Evolutionary conservation across 2,329 filamentous ascomycete genomes (phyloP).

Genomic region (Teratosphaeria viscida): DNA sequence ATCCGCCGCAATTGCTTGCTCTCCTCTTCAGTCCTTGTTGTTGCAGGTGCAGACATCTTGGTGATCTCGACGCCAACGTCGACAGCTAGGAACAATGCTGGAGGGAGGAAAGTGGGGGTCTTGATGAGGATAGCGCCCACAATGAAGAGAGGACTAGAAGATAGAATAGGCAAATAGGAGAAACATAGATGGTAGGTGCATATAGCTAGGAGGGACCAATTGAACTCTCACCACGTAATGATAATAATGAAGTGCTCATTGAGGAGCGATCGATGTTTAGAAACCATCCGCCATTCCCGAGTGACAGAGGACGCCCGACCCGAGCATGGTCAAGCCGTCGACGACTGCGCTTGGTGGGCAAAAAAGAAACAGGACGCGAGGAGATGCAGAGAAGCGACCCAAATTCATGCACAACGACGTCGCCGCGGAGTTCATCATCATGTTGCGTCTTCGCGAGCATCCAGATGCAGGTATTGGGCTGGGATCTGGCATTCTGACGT

Average conservation of each 20-base stretch:
- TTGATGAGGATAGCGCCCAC: not conserved
- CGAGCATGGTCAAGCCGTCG: not conserved
- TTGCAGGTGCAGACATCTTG: not conserved
- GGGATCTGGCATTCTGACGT: not conserved
- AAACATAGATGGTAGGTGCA: not conserved
- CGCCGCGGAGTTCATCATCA: not conserved
- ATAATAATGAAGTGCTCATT: not conserved
- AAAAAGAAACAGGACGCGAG: not conserved
- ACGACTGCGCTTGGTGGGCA: not conserved
- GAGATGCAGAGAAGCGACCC: not conserved
- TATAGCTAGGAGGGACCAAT: not conserved
- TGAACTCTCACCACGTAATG: not conserved
- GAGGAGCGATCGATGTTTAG: not conserved
- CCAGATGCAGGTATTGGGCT: not conserved
- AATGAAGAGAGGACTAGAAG: not conserved
- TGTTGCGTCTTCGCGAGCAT: not conserved
- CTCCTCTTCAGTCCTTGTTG: conserved; percentile 4
- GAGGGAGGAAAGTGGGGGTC: not conserved
- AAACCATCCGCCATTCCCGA: not conserved
- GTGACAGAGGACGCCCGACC: not conserved
- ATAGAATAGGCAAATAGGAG: not conserved
- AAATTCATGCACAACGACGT: not conserved
- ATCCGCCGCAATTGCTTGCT: conserved; percentile 5
- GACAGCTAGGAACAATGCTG: not conserved
- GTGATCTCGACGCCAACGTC: not conserved